Evolutionary conservation across 345 rosid genomes (phyloP), one percentile per base, ranked within the genome.

Genomic region (Carallia pectinifolia): DNA sequence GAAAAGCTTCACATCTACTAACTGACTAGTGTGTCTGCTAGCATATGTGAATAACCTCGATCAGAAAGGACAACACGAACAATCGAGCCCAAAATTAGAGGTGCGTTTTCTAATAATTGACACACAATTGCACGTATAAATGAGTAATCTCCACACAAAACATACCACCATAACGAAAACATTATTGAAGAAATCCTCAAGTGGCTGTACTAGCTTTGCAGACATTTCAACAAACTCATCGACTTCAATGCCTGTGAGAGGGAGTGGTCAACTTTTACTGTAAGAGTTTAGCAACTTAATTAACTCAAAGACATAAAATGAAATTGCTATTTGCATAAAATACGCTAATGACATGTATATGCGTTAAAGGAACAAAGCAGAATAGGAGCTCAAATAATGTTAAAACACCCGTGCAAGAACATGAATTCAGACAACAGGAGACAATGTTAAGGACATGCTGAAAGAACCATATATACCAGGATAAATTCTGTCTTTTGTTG

Each of bases 141-240:
- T 18, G 12, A 73, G 40, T 66, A 44, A 44, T 56, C 31, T 23
- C 52, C 30, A 29, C 1, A 18, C 52, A 72, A 8, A 73, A 84
- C 98, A 39, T 82, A 91, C 98, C 98, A 91, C 98, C 98, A 94
- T 94, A 71, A 94, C 97, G 27, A 94, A 91, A 66, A 91, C 97
- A 72, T 87, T 72, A 77, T 91, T 80, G 82, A 94, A 94, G 81
- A 94, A 94, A 71, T 91, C 89, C 75, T 90, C 98, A 0, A 94
- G 89, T 13, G 98, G 97, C 40, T 85, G 86, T 19, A 91, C 39
- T 55, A 94, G 81, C 70, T 76, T 76, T 31, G 75, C 82, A 36
- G 98, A 94, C 72, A 81, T 70, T 77, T 90, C 92, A 30, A 89
- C 75, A 80, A 91, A 91, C 66, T 89, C 87, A 67, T 87, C 95